Evolutionary conservation across 202 grass and related monocot species (phyloP), one percentile per base, ranked within the genome.

Genomic region (Setaria italica): DNA sequence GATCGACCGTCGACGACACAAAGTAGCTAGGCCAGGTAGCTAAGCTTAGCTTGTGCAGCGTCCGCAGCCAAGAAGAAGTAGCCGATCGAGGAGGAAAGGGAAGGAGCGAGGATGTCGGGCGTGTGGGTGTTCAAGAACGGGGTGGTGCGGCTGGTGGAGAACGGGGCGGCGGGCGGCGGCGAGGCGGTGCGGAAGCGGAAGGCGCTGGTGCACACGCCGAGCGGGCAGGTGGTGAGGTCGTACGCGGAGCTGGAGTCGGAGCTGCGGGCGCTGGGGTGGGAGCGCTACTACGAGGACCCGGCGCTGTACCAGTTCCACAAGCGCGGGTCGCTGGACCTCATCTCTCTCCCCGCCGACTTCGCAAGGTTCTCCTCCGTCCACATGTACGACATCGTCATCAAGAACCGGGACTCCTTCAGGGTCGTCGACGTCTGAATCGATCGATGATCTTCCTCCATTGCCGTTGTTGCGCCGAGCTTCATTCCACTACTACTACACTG

Each of bases 371-470:
- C 73, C 68, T 94, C 92, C 71, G 85, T 91, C 84, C 89, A 94
- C 83, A 94, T 94, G 92, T 94, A 89, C 81, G 92, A 94, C 87
- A 87, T 94, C 87, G 89, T 94, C 80, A 2, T 94, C 86, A 94
- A 94, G 80, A 94, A 94, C 88, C 68, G 89, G 34, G 87, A 94
- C 0, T 79, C 82, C 45, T 94, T 94, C 87, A 86, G 66, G 63
- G 92, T 94, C 59, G 62, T 94, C 74, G 87, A 94, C 78, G 41
- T 83, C 39, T 89, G 57, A 60, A 25, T 25, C 25, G 25, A 25
- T 25, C 25, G 25, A 25, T 25, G 25, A 25, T 25, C 25, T 25
- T 25, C 25, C 25, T 25, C 25, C 6, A 34, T 64, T 4, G 49
- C 49, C 49, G 16, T 51, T 51, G 49, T 4, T 15, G 49, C 13